Evolutionary conservation across 2,329 filamentous ascomycete species (phyloP).

Genomic region (Laburnicola sp.): DNA sequence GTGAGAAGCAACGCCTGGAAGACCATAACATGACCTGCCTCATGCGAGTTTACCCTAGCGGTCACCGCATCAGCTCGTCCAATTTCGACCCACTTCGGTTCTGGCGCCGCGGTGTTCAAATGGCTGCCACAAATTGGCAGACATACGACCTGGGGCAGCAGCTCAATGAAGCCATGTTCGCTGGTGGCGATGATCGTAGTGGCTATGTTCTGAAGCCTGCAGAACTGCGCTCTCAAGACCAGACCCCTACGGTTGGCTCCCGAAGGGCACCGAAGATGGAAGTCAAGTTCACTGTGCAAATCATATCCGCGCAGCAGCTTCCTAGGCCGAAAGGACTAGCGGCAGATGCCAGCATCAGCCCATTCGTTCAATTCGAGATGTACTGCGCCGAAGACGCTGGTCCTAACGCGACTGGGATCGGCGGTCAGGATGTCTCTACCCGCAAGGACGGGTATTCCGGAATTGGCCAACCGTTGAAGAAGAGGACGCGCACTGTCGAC

Average conservation of each 20-base stretch:
- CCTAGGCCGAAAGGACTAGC: too few species aligned
- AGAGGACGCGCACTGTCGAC: conserved; percentile 76
- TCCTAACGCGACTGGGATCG: conserved; percentile 69
- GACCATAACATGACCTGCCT: conserved; percentile 84
- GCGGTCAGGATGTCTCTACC: conserved; percentile 66
- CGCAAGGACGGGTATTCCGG: conserved; percentile 64
- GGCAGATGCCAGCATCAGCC: too few species aligned
- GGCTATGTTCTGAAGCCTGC: too few species aligned
- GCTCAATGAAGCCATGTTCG: too few species aligned
- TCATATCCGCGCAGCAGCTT: too few species aligned
- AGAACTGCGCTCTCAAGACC: too few species aligned
- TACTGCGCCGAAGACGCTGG: conserved; percentile 93
- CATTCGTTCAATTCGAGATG: too few species aligned
- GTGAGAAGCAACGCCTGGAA: conserved; percentile 76
- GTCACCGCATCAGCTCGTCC: conserved; percentile 77
- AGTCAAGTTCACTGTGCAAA: too few species aligned
- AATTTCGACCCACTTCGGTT: conserved; percentile 95
- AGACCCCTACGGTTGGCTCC: too few species aligned
- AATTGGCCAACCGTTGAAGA: conserved; percentile 72
- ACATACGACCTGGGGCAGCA: too few species aligned
- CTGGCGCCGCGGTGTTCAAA: conserved; percentile 95
- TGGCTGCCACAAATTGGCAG: conserved; percentile 95
- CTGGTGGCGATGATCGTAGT: too few species aligned
- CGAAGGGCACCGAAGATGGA: too few species aligned
- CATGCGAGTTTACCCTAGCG: conserved; percentile 92